phyloP scores from a whole-genome alignment of 2,329 filamentous ascomycete species.

The Calonectria pteridis region DNA sequence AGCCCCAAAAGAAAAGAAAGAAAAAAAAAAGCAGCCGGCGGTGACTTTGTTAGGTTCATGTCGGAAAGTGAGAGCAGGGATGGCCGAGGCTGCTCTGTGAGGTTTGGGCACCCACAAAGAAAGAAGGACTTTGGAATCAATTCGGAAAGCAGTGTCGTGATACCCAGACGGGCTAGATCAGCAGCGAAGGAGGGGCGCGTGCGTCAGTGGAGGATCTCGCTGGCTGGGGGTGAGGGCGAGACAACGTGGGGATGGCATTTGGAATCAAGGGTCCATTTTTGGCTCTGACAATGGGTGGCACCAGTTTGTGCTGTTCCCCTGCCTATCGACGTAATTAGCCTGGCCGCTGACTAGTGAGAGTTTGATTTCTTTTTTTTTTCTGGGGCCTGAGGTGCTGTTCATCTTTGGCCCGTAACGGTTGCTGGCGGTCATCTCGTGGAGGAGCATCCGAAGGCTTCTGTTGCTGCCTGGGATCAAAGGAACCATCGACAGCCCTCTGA shows the following conservation, averaged over 20 bases:
- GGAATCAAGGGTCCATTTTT: slow-evolving; percentile 18
- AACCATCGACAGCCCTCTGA: not conserved
- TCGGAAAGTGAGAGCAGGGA: not conserved
- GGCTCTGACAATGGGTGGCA: not conserved
- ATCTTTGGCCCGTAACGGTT: not conserved
- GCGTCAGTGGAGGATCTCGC: slow-evolving; percentile 1
- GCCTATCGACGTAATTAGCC: slow-evolving; percentile 1
- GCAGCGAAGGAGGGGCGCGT: not conserved
- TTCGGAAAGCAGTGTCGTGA: slow-evolving; percentile 13
- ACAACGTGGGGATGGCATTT: slow-evolving; percentile 22
- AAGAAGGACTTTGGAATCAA: not conserved
- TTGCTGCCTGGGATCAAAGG: not conserved
- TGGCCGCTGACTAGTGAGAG: not conserved
- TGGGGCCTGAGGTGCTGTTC: not conserved
- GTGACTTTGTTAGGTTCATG: not conserved
- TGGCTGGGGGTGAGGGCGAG: slow-evolving; percentile 2
- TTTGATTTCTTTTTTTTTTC: not conserved
- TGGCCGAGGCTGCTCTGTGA: not conserved
- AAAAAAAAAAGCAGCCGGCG: not conserved
- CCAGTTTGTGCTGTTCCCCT: not conserved
- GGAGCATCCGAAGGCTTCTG: not conserved
- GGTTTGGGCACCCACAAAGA: not conserved
- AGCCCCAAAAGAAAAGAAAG: too few species aligned
- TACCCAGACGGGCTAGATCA: slow-evolving; percentile 3
- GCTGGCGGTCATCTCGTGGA: not conserved